Conservation (phyloP, 345 rosid species). For the Eucalyptus lansdowneana region DNA sequence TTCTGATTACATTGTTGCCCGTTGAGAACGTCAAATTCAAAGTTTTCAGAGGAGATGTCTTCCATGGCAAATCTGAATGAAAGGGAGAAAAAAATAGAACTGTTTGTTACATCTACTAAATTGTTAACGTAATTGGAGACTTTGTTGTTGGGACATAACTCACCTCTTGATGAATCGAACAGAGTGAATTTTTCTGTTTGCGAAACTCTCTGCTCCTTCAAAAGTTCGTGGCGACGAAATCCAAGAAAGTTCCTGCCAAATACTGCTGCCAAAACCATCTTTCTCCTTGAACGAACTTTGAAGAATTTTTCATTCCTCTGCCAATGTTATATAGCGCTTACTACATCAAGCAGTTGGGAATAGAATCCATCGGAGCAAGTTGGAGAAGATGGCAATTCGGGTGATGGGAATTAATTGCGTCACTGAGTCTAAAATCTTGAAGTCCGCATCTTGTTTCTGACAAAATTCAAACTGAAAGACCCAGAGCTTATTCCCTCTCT, state of each 20-base stretch:
- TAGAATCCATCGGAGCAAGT: not conserved
- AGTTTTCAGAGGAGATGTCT: not conserved
- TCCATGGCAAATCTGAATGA: not conserved
- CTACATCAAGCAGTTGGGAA: not conserved
- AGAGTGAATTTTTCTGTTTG: not conserved
- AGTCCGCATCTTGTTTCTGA: not conserved
- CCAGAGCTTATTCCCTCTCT: not conserved
- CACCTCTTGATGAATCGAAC: not conserved
- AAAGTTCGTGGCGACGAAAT: not conserved
- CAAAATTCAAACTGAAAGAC: not conserved
- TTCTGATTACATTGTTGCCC: not conserved
- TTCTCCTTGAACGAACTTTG: not conserved
- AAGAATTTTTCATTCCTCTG: not conserved
- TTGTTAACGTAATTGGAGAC: not conserved
- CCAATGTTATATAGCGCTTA: not conserved
- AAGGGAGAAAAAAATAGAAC: not conserved
- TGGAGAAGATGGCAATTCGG: not conserved
- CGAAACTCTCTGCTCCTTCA: not conserved
- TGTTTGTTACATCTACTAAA: not conserved
- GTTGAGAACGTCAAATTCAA: not conserved
- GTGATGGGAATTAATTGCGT: not conserved
- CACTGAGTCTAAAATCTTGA: not conserved
- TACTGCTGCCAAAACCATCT: not conserved
- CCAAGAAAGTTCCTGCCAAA: not conserved
- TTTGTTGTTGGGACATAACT: not conserved